Conservation (phyloP, 495 filamentous ascomycete genomes). For the Durotheca rogersii region DNA sequence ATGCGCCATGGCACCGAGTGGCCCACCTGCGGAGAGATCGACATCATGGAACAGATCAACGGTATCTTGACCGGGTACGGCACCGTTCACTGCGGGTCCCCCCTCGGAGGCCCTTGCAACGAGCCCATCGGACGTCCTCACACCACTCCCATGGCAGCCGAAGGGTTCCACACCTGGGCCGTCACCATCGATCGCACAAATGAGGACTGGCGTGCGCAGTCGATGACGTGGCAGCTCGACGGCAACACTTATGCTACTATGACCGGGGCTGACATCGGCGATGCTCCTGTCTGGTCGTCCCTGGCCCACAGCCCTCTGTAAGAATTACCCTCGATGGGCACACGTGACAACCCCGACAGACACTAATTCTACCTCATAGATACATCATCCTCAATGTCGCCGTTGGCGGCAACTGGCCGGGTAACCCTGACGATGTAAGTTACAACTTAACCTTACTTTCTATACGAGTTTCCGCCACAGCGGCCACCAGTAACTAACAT, state of each 20-base stretch:
- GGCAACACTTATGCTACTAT: slow-evolving; percentile 42
- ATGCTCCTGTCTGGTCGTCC: slow-evolving; percentile 46
- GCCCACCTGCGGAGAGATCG: slow-evolving; percentile 53
- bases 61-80: slow-evolving; percentile 46
- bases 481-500: slow-evolving; percentile 3
- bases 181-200: slow-evolving; percentile 48
- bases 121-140: slow-evolving; percentile 43
- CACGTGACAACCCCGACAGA: background rate
- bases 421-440: slow-evolving; percentile 38
- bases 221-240: slow-evolving; percentile 48
- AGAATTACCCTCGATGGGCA: background rate
- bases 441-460: background rate
- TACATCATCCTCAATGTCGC: slow-evolving; percentile 53
- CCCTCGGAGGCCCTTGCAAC: slow-evolving; percentile 46
- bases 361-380: slow-evolving; percentile 4
- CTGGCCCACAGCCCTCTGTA: slow-evolving; percentile 49
- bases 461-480: slow-evolving; percentile 22
- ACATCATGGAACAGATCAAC: slow-evolving; percentile 55
- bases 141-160: slow-evolving; percentile 35
- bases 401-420: slow-evolving; percentile 50
- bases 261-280: slow-evolving; percentile 42
- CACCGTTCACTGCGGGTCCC: slow-evolving; percentile 50
- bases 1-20: slow-evolving; percentile 51
- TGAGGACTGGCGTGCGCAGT: slow-evolving; percentile 45
- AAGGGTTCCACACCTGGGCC: slow-evolving; percentile 49